Conservation (phyloP, 192 early-diverging fungal species). For the Spizellomyces punctatus region DNA sequence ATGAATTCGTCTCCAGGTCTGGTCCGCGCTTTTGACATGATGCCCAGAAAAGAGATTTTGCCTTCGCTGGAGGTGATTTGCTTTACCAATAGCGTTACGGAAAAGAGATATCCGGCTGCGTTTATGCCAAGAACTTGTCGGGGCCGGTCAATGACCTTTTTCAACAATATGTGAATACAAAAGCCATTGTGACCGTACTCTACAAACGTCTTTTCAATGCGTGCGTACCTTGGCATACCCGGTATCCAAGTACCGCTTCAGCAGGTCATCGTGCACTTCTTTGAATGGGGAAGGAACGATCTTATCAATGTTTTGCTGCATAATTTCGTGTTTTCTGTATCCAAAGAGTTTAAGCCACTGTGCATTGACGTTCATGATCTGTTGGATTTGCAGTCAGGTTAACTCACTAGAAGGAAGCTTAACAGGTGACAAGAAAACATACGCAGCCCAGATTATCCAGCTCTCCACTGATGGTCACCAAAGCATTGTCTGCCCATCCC, state of each 20-base stretch:
- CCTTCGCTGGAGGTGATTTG: conserved; percentile 32
- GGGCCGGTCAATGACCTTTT: conserved; percentile 46
- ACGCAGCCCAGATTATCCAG: conserved; percentile 32
- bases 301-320: conserved; percentile 41
- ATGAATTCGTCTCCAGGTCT: conserved; percentile 30
- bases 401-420: no score
- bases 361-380: conserved; percentile 40
- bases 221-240: conserved; percentile 44
- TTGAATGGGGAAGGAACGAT: conserved; percentile 51
- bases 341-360: conserved; percentile 35
- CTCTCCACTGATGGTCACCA: conserved; percentile 46
- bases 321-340: conserved; percentile 31
- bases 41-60: conserved; percentile 39
- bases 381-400: not conserved
- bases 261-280: conserved; percentile 45
- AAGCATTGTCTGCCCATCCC: conserved; percentile 26
- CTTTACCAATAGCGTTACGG: conserved; percentile 40
- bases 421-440: not conserved
- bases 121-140: conserved; percentile 46
- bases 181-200: not conserved
- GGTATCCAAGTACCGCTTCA: conserved; percentile 48
- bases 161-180: not conserved
- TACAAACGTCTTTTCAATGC: not conserved
- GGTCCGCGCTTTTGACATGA: conserved; percentile 14
- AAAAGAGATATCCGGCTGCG: conserved; percentile 35